phyloP scores from a whole-genome alignment of 768 basidiomycete genomes.

The Vararia minispora region DNA sequence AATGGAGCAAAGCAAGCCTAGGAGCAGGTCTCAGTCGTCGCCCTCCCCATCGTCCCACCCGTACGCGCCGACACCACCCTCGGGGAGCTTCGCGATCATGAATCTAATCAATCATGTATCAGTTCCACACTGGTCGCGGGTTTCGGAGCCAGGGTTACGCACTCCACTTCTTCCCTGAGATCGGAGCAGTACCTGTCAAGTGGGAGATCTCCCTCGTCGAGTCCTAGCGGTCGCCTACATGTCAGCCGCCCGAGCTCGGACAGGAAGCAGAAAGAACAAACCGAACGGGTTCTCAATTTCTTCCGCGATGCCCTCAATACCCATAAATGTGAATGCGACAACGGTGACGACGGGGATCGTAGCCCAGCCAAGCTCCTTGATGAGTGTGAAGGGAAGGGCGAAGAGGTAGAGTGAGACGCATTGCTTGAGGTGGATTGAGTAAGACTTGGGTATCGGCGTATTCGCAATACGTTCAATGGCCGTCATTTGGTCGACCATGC shows the following conservation, averaged over 20 bases:
- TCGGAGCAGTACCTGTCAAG: slow-evolving; percentile 81
- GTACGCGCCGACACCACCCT: slow-evolving; percentile 59
- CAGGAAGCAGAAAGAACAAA: slow-evolving; percentile 25
- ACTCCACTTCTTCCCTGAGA: slow-evolving; percentile 78
- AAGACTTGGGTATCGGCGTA: slow-evolving; percentile 72
- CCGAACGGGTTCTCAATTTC: slow-evolving; percentile 96
- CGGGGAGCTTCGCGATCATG: slow-evolving; percentile 57
- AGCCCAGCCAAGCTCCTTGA: slow-evolving; percentile 73
- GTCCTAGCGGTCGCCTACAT: too few species aligned
- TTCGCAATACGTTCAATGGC: slow-evolving; percentile 88
- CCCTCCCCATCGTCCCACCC: slow-evolving; percentile 78
- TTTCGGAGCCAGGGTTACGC: slow-evolving; percentile 20
- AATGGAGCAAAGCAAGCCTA: too few species aligned
- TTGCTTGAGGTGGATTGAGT: slow-evolving; percentile 90
- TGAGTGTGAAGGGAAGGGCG: slow-evolving; percentile 78
- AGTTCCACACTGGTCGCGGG: too few species aligned
- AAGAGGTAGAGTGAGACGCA: slow-evolving; percentile 90
- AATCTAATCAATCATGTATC: too few species aligned
- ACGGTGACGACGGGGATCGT: slow-evolving; percentile 81
- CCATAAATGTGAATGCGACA: slow-evolving; percentile 86
- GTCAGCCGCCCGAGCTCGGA: too few species aligned
- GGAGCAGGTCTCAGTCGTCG: slow-evolving; percentile 63
- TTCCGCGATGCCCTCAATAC: slow-evolving; percentile 92
- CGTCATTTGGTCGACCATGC: slow-evolving; percentile 77
- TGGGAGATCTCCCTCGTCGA: slow-evolving; percentile 59